These are phyloP conservation scores for Alternaria gaisen DNA, from an alignment of 2,329 filamentous ascomycete species.

Conservation along the genomic window DNA sequence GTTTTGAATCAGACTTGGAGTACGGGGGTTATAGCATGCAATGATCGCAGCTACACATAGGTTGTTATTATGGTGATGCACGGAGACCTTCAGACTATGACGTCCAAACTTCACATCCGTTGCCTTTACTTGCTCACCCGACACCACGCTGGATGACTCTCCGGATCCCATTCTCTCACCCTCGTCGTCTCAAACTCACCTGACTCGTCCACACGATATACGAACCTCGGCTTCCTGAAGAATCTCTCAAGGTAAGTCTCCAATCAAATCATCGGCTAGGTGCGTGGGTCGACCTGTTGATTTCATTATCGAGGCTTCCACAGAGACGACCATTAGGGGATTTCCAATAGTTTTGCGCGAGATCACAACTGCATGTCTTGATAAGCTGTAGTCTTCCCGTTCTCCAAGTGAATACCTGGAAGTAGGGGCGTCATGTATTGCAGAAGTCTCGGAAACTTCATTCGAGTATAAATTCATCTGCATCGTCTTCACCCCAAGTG, in stretches of 20 bases:
- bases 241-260: background rate
- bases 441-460: background rate
- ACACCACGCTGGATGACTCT: conserved; percentile 6
- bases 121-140: background rate
- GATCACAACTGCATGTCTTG: too few relatives aligned
- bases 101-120: background rate
- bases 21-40: too few relatives aligned
- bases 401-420: too few relatives aligned
- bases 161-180: conserved; percentile 4
- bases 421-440: too few relatives aligned
- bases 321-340: background rate
- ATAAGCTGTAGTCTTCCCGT: too few relatives aligned
- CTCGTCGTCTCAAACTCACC: background rate
- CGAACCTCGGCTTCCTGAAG: conserved; percentile 1
- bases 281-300: too few relatives aligned
- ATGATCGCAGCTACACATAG: too few relatives aligned
- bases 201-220: background rate
- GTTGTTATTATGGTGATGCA: too few relatives aligned
- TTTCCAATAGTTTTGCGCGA: background rate
- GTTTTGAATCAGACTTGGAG: too few relatives aligned
- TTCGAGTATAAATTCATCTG: background rate
- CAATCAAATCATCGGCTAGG: too few relatives aligned
- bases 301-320: background rate
- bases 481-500: background rate
- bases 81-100: background rate